Evolutionary conservation across 805 yeast species (phyloP).

Genomic region (Lipomyces starkeyi): DNA sequence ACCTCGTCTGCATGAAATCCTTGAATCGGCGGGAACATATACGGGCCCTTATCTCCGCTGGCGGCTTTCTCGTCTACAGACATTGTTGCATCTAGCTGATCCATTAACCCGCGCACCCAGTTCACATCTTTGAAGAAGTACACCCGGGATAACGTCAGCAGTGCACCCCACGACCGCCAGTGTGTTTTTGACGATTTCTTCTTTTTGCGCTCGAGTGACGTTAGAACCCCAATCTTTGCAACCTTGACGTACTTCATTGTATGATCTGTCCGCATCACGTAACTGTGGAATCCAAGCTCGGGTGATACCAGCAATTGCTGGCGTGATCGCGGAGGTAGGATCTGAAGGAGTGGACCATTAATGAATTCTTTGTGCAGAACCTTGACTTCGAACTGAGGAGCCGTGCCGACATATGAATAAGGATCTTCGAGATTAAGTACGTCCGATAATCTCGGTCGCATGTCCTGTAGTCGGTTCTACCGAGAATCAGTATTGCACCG

Average conservation of each 20-base stretch:
- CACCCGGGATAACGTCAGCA: slow-evolving; percentile 50
- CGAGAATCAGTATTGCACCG: slow-evolving; percentile 38
- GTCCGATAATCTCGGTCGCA: slow-evolving; percentile 45
- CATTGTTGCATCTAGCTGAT: slow-evolving; percentile 29
- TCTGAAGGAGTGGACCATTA: slow-evolving; percentile 46
- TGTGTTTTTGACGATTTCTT: slow-evolving; percentile 41
- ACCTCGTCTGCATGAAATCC: slow-evolving; percentile 49
- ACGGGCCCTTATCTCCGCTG: slow-evolving; percentile 1
- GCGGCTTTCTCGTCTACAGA: slow-evolving; percentile 13
- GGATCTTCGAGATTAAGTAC: slow-evolving; percentile 43
- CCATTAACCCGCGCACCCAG: slow-evolving; percentile 46
- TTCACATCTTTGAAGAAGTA: slow-evolving; percentile 50
- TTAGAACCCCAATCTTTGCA: slow-evolving; percentile 49
- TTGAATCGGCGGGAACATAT: slow-evolving; percentile 46
- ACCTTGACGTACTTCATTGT: slow-evolving; percentile 43
- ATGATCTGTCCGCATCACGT: slow-evolving; percentile 4
- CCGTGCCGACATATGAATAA: slow-evolving; percentile 39
- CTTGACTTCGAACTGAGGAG: slow-evolving; percentile 39
- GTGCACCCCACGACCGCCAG: slow-evolving; percentile 53
- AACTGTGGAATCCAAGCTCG: slow-evolving; percentile 4
- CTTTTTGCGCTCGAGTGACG: slow-evolving; percentile 47
- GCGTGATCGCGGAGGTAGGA: slow-evolving; percentile 48
- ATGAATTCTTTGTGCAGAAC: slow-evolving; percentile 42
- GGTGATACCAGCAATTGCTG: slow-evolving; percentile 27
- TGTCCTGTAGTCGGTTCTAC: slow-evolving; percentile 43